Conservation (phyloP, 306 rosid genomes). For the Vicia faba region DNA sequence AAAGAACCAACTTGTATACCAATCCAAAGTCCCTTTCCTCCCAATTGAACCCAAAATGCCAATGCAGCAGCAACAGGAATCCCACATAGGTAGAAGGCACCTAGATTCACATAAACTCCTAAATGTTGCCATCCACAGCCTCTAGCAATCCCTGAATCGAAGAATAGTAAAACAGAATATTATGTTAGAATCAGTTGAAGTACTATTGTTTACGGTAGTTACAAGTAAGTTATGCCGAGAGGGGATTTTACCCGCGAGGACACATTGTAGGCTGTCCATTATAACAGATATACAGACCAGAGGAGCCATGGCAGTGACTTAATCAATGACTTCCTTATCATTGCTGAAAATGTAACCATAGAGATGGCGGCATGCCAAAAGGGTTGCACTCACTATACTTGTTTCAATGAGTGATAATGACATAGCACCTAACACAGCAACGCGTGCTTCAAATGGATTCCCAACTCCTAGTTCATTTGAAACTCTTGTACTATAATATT, state of each 20-base stretch:
- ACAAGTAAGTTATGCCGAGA: no score
- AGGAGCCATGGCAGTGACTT: conserved; percentile 37
- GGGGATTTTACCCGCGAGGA: no score
- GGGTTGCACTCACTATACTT: conserved; percentile 40
- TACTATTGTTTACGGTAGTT: no score
- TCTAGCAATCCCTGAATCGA: no score
- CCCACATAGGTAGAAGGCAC: no score
- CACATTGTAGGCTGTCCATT: no score
- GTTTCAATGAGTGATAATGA: conserved; percentile 49
- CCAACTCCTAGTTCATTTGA: conserved; percentile 85
- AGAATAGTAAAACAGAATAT: neutral
- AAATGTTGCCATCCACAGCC: no score
- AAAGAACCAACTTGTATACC: conserved; percentile 61
- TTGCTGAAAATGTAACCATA: conserved; percentile 65
- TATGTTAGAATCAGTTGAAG: no score
- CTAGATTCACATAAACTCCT: no score
- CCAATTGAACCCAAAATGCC: no score
- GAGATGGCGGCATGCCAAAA: conserved; percentile 49
- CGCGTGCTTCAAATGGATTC: conserved; percentile 54
- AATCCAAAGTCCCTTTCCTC: neutral
- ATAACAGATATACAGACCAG: no score
- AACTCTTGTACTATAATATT: conserved; percentile 57
- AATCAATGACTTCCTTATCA: conserved; percentile 65
- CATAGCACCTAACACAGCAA: conserved; percentile 51
- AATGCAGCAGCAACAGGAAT: no score